A percentile compares a stretch with the other conserved stretches of the same genome.
These are phyloP conservation scores for Serendipita sp. DNA, from an alignment of 768 basidiomycete species.

Conservation along the genomic window DNA sequence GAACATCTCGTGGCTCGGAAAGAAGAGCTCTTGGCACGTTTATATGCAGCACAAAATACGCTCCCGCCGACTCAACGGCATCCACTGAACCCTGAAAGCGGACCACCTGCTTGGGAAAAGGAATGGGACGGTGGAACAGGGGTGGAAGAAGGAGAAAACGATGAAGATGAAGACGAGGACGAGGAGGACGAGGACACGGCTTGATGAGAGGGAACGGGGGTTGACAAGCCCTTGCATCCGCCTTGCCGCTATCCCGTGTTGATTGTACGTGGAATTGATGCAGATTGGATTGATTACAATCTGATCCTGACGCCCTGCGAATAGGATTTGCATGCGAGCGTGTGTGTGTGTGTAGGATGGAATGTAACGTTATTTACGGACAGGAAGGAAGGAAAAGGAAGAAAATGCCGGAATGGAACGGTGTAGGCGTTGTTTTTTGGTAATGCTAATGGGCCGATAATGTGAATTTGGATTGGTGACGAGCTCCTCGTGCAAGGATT, in stretches of 20 bases:
- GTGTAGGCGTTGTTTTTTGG: not conserved
- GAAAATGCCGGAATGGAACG: too few relatives aligned
- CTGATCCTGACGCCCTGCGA: too few relatives aligned
- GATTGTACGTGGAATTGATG: too few relatives aligned
- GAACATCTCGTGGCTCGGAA: slow-evolving; percentile 48
- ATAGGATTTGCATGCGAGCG: too few relatives aligned
- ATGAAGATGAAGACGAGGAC: slow-evolving; percentile 23
- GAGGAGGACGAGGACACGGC: slow-evolving; percentile 29
- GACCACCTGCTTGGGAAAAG: slow-evolving; percentile 55
- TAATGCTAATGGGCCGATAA: not conserved
- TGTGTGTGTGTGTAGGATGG: too few relatives aligned
- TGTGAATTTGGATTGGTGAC: not conserved
- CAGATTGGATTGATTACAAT: too few relatives aligned
- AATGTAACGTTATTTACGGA: too few relatives aligned
- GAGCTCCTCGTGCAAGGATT: too few relatives aligned
- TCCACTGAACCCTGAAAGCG: slow-evolving; percentile 20
- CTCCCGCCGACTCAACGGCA: slow-evolving; percentile 50
- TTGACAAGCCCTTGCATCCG: too few relatives aligned
- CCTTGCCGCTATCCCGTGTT: too few relatives aligned
- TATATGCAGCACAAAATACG: slow-evolving; percentile 40
- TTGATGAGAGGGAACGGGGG: not conserved
- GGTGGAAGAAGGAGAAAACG: slow-evolving; percentile 14
- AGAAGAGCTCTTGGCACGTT: slow-evolving; percentile 37
- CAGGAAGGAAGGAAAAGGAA: too few relatives aligned
- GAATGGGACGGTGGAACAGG: slow-evolving; percentile 68